A percentile compares a stretch with the other conserved stretches of the same genome.
These are phyloP conservation scores for Plasmopara muralis DNA, from an alignment of 352 stramenopile genomes.

Conservation along the genomic window DNA sequence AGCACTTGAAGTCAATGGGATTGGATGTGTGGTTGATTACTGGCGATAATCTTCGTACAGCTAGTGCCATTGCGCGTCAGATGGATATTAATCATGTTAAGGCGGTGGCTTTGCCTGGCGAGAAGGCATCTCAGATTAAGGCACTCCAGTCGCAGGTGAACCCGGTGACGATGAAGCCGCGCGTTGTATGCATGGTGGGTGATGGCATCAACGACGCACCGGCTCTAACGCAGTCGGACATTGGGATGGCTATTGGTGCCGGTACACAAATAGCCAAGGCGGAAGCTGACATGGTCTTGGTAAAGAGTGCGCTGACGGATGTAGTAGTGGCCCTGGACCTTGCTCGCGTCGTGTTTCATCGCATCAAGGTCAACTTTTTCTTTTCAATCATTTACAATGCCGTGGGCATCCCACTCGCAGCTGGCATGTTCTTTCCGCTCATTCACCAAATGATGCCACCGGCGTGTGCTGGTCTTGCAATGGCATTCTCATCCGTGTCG, in stretches of 20 bases:
- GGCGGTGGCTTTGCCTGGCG: slow-evolving; percentile 86
- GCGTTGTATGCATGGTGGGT: slow-evolving; percentile 89
- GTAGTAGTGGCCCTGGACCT: slow-evolving; percentile 82
- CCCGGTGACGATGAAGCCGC: slow-evolving; percentile 58
- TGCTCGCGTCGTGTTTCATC: slow-evolving; percentile 69
- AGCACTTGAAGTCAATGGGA: slow-evolving; percentile 73
- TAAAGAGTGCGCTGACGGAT: slow-evolving; percentile 77
- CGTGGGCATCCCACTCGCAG: slow-evolving; percentile 73
- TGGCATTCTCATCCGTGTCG: slow-evolving; percentile 86
- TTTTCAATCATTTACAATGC: slow-evolving; percentile 86
- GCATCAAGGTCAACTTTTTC: slow-evolving; percentile 85
- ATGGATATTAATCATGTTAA: slow-evolving; percentile 87
- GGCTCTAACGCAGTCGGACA: slow-evolving; percentile 86
- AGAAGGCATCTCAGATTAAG: slow-evolving; percentile 93
- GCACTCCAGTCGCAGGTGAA: slow-evolving; percentile 66
- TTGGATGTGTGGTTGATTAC: slow-evolving; percentile 85
- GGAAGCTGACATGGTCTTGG: slow-evolving; percentile 84
- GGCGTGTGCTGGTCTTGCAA: slow-evolving; percentile 75
- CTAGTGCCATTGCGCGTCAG: slow-evolving; percentile 79
- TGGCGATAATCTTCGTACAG: slow-evolving; percentile 91
- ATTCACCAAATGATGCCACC: slow-evolving; percentile 81
- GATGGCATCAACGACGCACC: slow-evolving; percentile 95
- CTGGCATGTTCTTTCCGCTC: slow-evolving; percentile 81
- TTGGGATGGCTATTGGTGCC: slow-evolving; percentile 89
- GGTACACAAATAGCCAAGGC: slow-evolving; percentile 88